Base-by-base conservation (phyloP, 306 rosid genomes). In the Crataegus laevigata region DNA sequence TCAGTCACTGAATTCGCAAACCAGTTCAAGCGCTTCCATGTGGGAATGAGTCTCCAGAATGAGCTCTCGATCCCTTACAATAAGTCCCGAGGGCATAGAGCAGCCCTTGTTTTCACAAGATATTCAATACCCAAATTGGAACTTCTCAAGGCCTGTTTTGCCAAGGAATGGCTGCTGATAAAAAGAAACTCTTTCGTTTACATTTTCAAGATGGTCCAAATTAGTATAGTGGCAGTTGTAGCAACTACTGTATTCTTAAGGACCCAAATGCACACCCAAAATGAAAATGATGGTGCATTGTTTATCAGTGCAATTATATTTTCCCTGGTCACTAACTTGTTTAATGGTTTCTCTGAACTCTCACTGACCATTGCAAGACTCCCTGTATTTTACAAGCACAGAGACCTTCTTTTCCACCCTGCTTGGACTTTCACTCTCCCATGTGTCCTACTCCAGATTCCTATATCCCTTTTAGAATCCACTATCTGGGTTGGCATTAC, bases 361-460 rank as follows among this genome's bases (percentile, higher is more conserved):
- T 61, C 97, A 8, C 71, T 94, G 81, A 90, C 89, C 4, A 91
- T 91, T 76, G 71, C 74, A 9, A 87, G 98, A 75, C 96, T 91
- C 58, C 98, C 97, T 7, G 91, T 90, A 25, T 94, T 91, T 77
- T 91, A 94, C 85, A 94, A 90, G 85, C 98, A 94, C 0, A 85
- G 98, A 76, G 97, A 94, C 75, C 91, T 90, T 19, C 91, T 90
- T 76, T 91, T 94, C 69, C 97, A 94, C 75, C 98, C 98, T 71
- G 83, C 86, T 4, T 94, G 98, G 98, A 82, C 97, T 61, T 94
- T 65, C 71, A 94, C 97, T 1, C 83, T 94, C 52, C 96, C 98
- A 13, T 87, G 84, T 60, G 87, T 75, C 47, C 61, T 94, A 7
- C 93, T 91, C 8, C 42, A 77, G 17, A 52, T 94, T 15, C 98